Base-by-base conservation (phyloP, 371 early-diverging fungal genomes). In the Mucor mucedo region DNA sequence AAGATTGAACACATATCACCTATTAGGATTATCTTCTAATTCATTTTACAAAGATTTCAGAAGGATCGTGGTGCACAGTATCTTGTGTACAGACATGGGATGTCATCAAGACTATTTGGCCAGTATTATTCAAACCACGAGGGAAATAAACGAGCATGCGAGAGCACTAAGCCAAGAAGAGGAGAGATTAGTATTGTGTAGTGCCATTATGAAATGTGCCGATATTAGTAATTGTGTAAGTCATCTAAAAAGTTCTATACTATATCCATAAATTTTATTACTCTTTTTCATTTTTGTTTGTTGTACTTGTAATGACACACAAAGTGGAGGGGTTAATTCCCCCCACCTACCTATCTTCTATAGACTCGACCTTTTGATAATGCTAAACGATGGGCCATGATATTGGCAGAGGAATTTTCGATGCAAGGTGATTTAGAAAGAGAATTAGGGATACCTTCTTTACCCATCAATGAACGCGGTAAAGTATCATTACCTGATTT, bases 41-140 rank as follows among this genome's bases (percentile, higher is more conserved):
- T 44, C 14, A 13, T 30, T 21, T 44, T 8, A n/a, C 54, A 10
- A 76, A 81, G 88, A 85, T 42, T 90, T 89, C 69, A 81, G 91
- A 52, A 83, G 86, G 62, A 70, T 83, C 40, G 82, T 89, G 0
- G 81, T 89, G 27, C 84, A 84, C 28, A 82, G 87, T 35, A 91
- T 93, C 42, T 66, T 93, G 42, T 92, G 92, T 3, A 93, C 93
- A 0, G 93, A 93, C 66, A 91, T 93, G 91, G 80, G 86, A 28
- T 84, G 84, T 52, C 92, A 93, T 71, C 83, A 82, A 55, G 89
- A 89, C 52, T 90, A 88, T 66, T 87, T 93, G 9, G 70, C 72
- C 59, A 82, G 85, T 65, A 85, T 90, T 30, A 27, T 11, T 11
- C 7, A 10, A 2, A 14, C 50, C 5, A 47, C 64, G 50, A 29